phyloP scores from a whole-genome alignment of 2,329 filamentous ascomycete species.

The Basipetospora chlamydospora region DNA sequence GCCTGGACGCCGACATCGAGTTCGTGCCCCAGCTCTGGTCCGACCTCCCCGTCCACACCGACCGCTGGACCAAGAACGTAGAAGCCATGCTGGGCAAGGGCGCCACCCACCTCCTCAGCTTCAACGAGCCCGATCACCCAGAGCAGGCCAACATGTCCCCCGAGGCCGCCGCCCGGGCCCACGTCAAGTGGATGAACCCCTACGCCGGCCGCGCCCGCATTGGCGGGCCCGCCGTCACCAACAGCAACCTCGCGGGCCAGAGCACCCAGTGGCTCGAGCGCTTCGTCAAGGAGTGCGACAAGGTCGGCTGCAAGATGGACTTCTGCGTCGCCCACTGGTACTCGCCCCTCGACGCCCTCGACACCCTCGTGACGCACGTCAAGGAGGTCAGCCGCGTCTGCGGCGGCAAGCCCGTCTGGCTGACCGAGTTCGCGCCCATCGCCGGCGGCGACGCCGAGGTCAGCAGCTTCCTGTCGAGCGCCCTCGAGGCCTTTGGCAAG shows the following conservation, averaged over 20 bases:
- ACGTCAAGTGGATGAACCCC: constrained; percentile 39
- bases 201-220: constrained; percentile 39
- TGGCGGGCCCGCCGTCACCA: constrained; percentile 46
- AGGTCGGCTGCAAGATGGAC: constrained; percentile 35
- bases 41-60: constrained; percentile 24
- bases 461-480: constrained; percentile 23
- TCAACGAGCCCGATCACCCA: constrained; percentile 56
- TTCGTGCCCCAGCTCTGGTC: constrained; percentile 59
- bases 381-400: constrained; percentile 29
- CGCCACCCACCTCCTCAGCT: constrained; percentile 43
- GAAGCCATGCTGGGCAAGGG: constrained; percentile 37
- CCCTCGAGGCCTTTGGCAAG: constrained; percentile 31
- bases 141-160: constrained; percentile 45
- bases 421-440: constrained; percentile 49
- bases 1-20: constrained; percentile 28
- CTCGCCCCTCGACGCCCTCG: constrained; percentile 28
- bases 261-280: constrained; percentile 41
- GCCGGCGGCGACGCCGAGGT: constrained; percentile 27
- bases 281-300: constrained; percentile 37
- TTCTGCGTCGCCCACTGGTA: constrained; percentile 55
- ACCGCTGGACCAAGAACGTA: constrained; percentile 35
- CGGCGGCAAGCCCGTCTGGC: constrained; percentile 38
- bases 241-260: constrained; percentile 32
- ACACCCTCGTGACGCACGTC: constrained; percentile 41
- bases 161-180: constrained; percentile 33